Percentiles rank a stretch among this genome's conserved stretches.
phyloP scores from a whole-genome alignment of 1,284 basidiomycete genomes.

The Somion occarium region DNA sequence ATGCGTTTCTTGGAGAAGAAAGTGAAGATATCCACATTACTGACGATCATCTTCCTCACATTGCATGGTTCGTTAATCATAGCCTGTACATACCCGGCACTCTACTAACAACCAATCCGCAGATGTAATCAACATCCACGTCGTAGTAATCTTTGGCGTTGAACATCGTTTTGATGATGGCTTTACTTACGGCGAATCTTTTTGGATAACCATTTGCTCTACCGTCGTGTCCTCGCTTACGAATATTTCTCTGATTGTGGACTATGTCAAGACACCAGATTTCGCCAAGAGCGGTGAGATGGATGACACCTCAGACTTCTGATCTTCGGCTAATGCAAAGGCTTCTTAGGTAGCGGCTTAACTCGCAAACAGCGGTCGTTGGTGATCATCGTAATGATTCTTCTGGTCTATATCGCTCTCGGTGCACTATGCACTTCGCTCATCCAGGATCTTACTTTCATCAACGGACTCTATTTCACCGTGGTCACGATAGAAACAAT shows the following conservation, averaged over 20 bases:
- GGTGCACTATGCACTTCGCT: constrained; percentile 59
- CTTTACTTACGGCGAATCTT: constrained; percentile 69
- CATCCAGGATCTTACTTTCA: constrained; percentile 57
- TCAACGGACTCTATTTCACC: constrained; percentile 69
- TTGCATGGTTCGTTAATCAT: constrained; percentile 50
- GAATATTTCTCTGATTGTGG: constrained; percentile 66
- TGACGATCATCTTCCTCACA: constrained; percentile 60
- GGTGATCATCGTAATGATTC: constrained; percentile 70
- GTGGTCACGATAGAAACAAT: constrained; percentile 71
- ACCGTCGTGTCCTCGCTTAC: constrained; percentile 65
- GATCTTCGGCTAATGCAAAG: constrained; percentile 1
- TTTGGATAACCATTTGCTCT: constrained; percentile 79
- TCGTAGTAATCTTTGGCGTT: constrained; percentile 62
- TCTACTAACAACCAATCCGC: constrained; percentile 18
- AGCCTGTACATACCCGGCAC: too few species aligned
- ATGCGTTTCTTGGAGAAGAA: constrained; percentile 67
- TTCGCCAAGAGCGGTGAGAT: constrained; percentile 64
- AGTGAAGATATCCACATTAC: constrained; percentile 57
- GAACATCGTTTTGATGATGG: constrained; percentile 63
- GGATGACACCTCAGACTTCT: neutral
- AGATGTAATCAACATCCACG: constrained; percentile 67
- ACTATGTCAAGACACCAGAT: constrained; percentile 55
- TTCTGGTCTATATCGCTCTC: constrained; percentile 70
- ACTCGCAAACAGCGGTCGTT: constrained; percentile 78
- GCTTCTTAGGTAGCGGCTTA: constrained; percentile 60